Conservation (phyloP, 2,329 filamentous ascomycete genomes). For the Beauveria medogensis region DNA sequence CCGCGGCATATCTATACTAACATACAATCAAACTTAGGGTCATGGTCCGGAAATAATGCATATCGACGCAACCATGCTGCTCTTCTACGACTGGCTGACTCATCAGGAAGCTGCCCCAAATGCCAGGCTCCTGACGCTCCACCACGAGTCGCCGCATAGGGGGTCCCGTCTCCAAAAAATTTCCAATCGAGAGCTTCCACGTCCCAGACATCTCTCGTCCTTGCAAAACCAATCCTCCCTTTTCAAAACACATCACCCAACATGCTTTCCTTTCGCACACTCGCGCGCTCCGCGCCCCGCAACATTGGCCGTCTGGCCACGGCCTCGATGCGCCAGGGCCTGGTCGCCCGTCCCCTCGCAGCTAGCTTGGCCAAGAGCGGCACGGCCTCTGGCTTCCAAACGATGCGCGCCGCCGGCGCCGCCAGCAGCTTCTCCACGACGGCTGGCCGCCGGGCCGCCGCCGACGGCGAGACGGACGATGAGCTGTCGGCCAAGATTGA, state of each 20-base stretch:
- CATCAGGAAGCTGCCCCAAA: constrained; percentile 5
- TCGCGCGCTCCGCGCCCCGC: constrained; percentile 61
- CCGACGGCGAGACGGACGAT: constrained; percentile 52
- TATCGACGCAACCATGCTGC: neutral
- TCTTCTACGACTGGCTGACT: neutral
- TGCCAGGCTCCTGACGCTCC: constrained; percentile 5
- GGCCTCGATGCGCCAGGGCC: constrained; percentile 41
- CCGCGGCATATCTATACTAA: too few relatives aligned
- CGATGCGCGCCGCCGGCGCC: constrained; percentile 27
- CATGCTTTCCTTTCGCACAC: constrained; percentile 63
- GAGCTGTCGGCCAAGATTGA: constrained; percentile 83
- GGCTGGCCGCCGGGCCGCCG: constrained; percentile 31
- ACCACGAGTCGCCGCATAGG: neutral
- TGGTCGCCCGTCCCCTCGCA: constrained; percentile 34
- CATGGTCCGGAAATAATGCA: too few relatives aligned
- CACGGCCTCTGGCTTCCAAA: constrained; percentile 13
- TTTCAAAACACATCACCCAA: neutral
- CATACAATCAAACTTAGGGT: too few relatives aligned
- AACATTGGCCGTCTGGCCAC: constrained; percentile 49
- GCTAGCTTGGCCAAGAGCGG: constrained; percentile 22
- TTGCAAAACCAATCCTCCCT: neutral
- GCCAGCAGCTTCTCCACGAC: constrained; percentile 42
- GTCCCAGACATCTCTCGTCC: neutral
- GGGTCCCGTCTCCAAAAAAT: constrained; percentile 1
- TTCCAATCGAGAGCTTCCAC: neutral